These are phyloP conservation scores for Polytolypa hystricis DNA, from an alignment of 2,329 filamentous ascomycete genomes.

Conservation along the genomic window DNA sequence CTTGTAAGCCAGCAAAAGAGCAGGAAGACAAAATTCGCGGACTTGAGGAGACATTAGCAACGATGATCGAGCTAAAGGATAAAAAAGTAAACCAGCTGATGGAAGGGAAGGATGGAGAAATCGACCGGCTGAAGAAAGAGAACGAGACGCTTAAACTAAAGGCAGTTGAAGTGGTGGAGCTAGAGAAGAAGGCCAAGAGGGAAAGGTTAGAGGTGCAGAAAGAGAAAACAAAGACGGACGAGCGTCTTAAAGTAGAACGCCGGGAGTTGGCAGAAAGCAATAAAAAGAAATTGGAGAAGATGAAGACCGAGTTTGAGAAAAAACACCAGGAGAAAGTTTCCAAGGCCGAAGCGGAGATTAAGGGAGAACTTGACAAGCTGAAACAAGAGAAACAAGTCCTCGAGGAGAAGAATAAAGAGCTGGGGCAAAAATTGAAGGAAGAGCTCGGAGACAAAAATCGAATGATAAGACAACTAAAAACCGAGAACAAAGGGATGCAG, in stretches of 20 bases:
- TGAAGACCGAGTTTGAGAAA: neutral
- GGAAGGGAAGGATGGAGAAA: too few relatives aligned
- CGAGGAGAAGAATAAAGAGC: neutral
- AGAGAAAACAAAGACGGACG: too few relatives aligned
- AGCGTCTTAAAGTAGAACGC: too few relatives aligned
- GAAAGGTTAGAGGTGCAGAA: neutral
- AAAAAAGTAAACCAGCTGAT: neutral
- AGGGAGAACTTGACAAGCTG: too few relatives aligned
- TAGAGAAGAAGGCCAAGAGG: neutral
- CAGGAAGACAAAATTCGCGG: too few relatives aligned
- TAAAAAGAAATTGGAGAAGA: neutral
- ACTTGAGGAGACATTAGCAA: neutral
- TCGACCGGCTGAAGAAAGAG: neutral
- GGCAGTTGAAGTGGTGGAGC: neutral
- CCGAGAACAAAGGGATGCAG: too few relatives aligned
- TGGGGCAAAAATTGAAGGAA: neutral
- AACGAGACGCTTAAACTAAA: conserved; percentile 1
- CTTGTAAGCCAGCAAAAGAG: too few relatives aligned
- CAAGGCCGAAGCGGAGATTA: neutral
- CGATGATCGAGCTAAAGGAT: neutral
- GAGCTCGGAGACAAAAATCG: too few relatives aligned
- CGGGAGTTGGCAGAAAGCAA: too few relatives aligned
- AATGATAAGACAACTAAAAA: too few relatives aligned
- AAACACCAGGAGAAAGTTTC: neutral
- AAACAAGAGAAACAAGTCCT: neutral